phyloP scores from a whole-genome alignment of 495 filamentous ascomycete species.

The Aspergillus ellipticus region DNA sequence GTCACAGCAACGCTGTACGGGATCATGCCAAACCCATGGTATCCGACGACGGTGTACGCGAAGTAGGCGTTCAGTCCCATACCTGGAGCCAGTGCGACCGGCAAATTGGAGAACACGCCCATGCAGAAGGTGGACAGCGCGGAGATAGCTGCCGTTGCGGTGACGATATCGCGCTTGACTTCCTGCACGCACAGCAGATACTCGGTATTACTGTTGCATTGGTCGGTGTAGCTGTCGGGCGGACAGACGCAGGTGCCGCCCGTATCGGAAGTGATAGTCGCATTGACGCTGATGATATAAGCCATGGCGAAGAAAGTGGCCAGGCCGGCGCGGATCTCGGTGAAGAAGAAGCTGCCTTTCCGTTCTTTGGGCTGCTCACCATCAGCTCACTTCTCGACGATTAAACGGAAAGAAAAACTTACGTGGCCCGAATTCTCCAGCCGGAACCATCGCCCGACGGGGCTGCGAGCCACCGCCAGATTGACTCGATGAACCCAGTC shows the following conservation, averaged over 20 bases:
- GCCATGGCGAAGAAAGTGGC: slow-evolving; percentile 88
- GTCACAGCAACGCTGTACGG: slow-evolving; percentile 69
- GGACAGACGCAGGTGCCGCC: slow-evolving; percentile 78
- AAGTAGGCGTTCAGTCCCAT: slow-evolving; percentile 88
- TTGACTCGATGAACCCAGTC: slow-evolving; percentile 53
- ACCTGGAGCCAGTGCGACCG: slow-evolving; percentile 73
- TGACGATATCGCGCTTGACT: slow-evolving; percentile 71
- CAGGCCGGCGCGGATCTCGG: slow-evolving; percentile 72
- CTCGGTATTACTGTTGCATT: slow-evolving; percentile 52
- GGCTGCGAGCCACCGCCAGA: slow-evolving; percentile 49
- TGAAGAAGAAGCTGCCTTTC: slow-evolving; percentile 73
- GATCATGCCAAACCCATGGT: slow-evolving; percentile 62
- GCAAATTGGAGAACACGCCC: slow-evolving; percentile 68
- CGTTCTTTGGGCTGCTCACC: slow-evolving; percentile 52
- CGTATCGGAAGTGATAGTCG: slow-evolving; percentile 58
- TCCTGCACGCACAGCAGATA: slow-evolving; percentile 64
- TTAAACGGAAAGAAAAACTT: slow-evolving; percentile 26
- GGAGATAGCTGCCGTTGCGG: slow-evolving; percentile 75
- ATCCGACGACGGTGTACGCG: slow-evolving; percentile 75
- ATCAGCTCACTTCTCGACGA: background rate
- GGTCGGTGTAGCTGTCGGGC: slow-evolving; percentile 36
- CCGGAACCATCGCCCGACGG: slow-evolving; percentile 68
- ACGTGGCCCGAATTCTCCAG: slow-evolving; percentile 74
- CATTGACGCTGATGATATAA: slow-evolving; percentile 75
- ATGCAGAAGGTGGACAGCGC: slow-evolving; percentile 68